Conservation (phyloP, 2,329 filamentous ascomycete species). For the Arthrobotrys sinensis region DNA sequence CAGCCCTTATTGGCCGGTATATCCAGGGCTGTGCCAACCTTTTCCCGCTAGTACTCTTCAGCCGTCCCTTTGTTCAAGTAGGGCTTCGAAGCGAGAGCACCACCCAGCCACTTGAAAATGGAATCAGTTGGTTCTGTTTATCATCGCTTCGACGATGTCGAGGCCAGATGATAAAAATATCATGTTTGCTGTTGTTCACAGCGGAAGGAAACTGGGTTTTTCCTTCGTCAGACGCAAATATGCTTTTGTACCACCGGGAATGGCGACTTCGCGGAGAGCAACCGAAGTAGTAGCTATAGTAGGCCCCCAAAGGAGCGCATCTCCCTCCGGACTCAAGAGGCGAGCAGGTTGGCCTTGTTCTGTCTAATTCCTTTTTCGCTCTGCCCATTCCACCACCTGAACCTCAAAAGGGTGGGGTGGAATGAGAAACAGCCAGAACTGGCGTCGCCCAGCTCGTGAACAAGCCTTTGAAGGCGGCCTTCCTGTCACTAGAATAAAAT, state of each 20-base stretch:
- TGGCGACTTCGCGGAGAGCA: constrained; percentile 45
- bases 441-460: constrained; percentile 30
- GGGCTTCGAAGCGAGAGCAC: constrained; percentile 48
- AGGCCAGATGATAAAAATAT: constrained; percentile 51
- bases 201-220: constrained; percentile 38
- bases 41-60: constrained; percentile 56
- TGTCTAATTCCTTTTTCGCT: constrained; percentile 20
- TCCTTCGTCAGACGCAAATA: constrained; percentile 59
- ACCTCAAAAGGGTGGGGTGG: constrained; percentile 49
- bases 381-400: constrained; percentile 28
- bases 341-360: constrained; percentile 35
- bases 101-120: constrained; percentile 59
- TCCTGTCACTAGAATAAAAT: constrained; percentile 20
- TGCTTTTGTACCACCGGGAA: constrained; percentile 53
- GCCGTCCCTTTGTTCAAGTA: constrained; percentile 52
- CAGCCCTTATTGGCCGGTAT: constrained; percentile 56
- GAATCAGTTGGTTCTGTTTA: constrained; percentile 43
- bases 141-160: constrained; percentile 36
- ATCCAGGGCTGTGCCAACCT: constrained; percentile 58
- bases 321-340: constrained; percentile 31
- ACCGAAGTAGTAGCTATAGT: constrained; percentile 7
- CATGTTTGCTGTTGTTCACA: constrained; percentile 14
- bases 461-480: constrained; percentile 39
- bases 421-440: constrained; percentile 36
- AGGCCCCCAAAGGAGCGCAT: constrained; percentile 19